phyloP scores from a whole-genome alignment of 2,329 filamentous ascomycete genomes.

The Pseudogymnoascus sp. region DNA sequence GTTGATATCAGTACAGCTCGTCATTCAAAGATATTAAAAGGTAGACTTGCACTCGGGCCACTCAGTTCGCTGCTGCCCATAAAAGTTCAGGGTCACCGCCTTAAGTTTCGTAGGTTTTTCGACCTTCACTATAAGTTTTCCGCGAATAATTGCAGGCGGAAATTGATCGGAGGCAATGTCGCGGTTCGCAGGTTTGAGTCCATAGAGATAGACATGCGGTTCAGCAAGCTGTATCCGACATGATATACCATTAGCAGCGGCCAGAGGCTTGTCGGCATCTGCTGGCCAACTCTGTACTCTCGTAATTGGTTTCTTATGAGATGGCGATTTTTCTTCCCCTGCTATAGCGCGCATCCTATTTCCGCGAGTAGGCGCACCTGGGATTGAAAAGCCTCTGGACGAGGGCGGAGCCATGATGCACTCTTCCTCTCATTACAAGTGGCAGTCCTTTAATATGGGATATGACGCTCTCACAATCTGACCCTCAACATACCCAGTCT shows the following conservation, averaged over 20 bases:
- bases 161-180: conserved; percentile 21
- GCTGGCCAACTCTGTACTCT: conserved; percentile 36
- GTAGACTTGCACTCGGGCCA: conserved; percentile 78
- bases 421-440: neutral
- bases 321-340: conserved; percentile 31
- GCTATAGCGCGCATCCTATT: neutral
- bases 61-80: conserved; percentile 78
- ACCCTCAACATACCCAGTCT: neutral
- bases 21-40: conserved; percentile 10
- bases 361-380: neutral
- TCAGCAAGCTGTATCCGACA: conserved; percentile 70
- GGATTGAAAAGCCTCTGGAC: neutral
- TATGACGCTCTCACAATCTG: neutral
- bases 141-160: conserved; percentile 71
- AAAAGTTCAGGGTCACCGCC: conserved; percentile 77
- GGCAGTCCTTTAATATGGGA: neutral
- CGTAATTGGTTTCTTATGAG: conserved; percentile 17
- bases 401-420: neutral
- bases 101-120: conserved; percentile 91
- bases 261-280: conserved; percentile 58
- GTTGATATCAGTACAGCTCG: neutral
- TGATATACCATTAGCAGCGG: conserved; percentile 65
- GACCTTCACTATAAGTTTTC: conserved; percentile 72
- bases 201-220: conserved; percentile 70
- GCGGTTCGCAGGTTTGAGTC: conserved; percentile 65